These are phyloP conservation scores for Platanthera zijinensis DNA, from an alignment of 106 monocot species.

Conservation along the genomic window DNA sequence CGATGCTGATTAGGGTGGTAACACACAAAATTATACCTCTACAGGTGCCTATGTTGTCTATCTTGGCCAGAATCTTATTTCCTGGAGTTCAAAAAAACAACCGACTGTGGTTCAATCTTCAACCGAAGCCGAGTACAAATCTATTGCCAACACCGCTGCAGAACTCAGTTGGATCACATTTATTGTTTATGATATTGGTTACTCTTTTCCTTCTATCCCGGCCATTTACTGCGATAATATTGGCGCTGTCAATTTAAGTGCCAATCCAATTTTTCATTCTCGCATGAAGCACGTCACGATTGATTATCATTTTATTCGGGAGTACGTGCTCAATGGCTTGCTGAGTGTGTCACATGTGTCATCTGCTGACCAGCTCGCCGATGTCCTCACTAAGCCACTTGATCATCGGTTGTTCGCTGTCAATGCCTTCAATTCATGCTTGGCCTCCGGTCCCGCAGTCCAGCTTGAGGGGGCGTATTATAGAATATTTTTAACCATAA, in stretches of 20 bases:
- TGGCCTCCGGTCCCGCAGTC: no score
- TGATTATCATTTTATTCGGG: slow-evolving; percentile 3
- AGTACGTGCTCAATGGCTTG: no score
- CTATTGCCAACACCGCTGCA: neutral
- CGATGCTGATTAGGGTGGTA: neutral
- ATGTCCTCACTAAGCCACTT: no score
- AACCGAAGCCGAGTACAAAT: neutral
- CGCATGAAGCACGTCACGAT: slow-evolving; percentile 2
- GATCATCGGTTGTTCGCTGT: no score
- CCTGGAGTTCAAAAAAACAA: slow-evolving; percentile 6
- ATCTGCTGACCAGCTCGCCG: no score
- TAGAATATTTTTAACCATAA: no score
- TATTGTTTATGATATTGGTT: neutral
- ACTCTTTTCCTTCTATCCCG: neutral
- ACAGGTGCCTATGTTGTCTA: neutral
- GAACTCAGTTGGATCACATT: neutral
- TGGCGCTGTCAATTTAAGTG: neutral
- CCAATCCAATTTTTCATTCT: slow-evolving; percentile 9
- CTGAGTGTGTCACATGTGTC: no score
- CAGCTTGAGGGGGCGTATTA: no score
- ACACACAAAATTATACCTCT: neutral
- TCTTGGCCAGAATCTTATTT: neutral
- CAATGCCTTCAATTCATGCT: no score
- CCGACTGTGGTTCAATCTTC: neutral
- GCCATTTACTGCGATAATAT: slow-evolving; percentile 8